These are phyloP conservation scores for Colletotrichum sp. DNA, from an alignment of 2,329 filamentous ascomycete genomes.

Conservation along the genomic window DNA sequence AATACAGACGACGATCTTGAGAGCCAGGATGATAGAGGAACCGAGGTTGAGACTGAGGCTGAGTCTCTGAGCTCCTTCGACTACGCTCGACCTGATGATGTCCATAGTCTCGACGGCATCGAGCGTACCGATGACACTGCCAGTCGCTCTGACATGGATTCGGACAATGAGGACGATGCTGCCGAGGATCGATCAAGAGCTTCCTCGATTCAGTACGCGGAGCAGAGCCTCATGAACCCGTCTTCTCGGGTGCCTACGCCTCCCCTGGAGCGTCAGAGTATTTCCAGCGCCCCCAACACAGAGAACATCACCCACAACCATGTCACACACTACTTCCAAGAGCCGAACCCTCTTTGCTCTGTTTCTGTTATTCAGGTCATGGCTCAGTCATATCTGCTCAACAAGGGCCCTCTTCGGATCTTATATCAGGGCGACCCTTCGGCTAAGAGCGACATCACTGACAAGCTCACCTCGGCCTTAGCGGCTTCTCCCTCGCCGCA, in stretches of 20 bases:
- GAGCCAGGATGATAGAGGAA: constrained; percentile 53
- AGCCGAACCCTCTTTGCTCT: constrained; percentile 11
- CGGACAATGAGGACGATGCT: constrained; percentile 21
- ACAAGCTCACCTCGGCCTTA: constrained; percentile 54
- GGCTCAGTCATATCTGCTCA: constrained; percentile 48
- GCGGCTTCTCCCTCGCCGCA: constrained; percentile 39
- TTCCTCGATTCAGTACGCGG: constrained; percentile 53
- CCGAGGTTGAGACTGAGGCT: constrained; percentile 45
- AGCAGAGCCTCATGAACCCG: constrained; percentile 50
- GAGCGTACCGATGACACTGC: constrained; percentile 46
- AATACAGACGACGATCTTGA: constrained; percentile 59
- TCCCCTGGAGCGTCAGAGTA: neutral
- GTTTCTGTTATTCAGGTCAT: constrained; percentile 54
- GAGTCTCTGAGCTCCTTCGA: constrained; percentile 58
- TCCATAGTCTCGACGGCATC: constrained; percentile 55
- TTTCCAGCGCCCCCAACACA: constrained; percentile 34
- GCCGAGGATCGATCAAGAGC: constrained; percentile 28
- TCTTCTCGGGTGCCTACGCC: constrained; percentile 27
- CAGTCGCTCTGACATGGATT: constrained; percentile 15
- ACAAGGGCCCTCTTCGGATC: constrained; percentile 50
- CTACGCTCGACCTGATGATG: constrained; percentile 53
- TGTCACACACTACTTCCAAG: constrained; percentile 45
- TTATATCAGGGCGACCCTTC: constrained; percentile 52
- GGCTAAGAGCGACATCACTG: constrained; percentile 43
- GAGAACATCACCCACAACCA: constrained; percentile 38